These are phyloP conservation scores for Daldinia childiae DNA, from an alignment of 495 filamentous ascomycete genomes.

Conservation along the genomic window DNA sequence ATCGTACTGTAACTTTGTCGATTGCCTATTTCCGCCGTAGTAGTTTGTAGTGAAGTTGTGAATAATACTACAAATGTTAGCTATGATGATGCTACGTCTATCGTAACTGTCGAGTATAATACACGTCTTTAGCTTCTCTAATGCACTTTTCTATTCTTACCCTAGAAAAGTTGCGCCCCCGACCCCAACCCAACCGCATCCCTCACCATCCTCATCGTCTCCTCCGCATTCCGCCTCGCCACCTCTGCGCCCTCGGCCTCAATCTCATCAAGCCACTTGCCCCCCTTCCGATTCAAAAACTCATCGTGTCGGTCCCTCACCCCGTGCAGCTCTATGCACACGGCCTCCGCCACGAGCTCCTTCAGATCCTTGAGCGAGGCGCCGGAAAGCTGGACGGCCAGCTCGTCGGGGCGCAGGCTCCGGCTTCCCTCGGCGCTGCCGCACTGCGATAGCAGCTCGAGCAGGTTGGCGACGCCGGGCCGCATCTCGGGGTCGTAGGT, in stretches of 20 bases:
- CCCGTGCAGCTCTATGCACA: slow-evolving; percentile 62
- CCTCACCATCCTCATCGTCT: slow-evolving; percentile 73
- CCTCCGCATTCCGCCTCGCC: slow-evolving; percentile 70
- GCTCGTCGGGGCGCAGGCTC: slow-evolving; percentile 54
- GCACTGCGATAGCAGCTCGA: slow-evolving; percentile 75
- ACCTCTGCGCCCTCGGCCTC: slow-evolving; percentile 66
- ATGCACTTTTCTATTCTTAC: background rate
- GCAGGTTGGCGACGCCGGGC: slow-evolving; percentile 87
- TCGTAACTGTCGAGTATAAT: background rate
- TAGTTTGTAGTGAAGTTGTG: background rate
- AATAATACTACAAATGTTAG: background rate
- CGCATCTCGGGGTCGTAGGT: slow-evolving; percentile 74
- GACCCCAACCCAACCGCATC: slow-evolving; percentile 67
- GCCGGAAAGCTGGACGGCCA: slow-evolving; percentile 64
- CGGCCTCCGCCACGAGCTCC: slow-evolving; percentile 61
- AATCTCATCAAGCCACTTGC: slow-evolving; percentile 66
- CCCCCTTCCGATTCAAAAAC: slow-evolving; percentile 58
- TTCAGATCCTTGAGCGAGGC: slow-evolving; percentile 72
- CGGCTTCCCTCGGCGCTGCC: slow-evolving; percentile 32
- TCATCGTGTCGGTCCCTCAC: slow-evolving; percentile 70
- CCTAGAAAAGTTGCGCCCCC: background rate
- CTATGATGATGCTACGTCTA: background rate
- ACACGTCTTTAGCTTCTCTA: background rate
- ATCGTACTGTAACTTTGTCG: background rate
- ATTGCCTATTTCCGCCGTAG: background rate